Evolutionary conservation across 2,329 filamentous ascomycete genomes (phyloP).

Genomic region (Calonectria pseudoreteaudii): DNA sequence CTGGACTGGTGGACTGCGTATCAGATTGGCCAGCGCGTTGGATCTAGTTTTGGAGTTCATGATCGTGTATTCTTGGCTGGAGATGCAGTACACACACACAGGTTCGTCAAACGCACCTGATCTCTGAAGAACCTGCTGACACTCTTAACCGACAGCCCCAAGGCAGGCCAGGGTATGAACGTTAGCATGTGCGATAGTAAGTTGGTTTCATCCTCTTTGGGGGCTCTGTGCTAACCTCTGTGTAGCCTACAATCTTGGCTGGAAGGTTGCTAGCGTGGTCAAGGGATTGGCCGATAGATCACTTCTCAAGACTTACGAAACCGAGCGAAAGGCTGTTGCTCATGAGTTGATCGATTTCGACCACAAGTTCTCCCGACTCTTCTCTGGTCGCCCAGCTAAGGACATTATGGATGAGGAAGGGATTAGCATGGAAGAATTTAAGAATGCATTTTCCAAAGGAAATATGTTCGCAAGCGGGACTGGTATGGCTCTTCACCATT

Average conservation of each 20-base stretch:
- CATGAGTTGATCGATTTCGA: conserved; percentile 75
- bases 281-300: conserved; percentile 56
- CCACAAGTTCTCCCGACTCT: conserved; percentile 66
- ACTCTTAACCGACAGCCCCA: conserved; percentile 57
- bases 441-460: conserved; percentile 70
- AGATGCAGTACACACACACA: conserved; percentile 70
- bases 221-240: background rate
- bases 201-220: background rate
- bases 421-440: conserved; percentile 72
- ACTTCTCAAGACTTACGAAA: conserved; percentile 63
- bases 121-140: background rate
- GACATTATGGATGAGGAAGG: conserved; percentile 72
- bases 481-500: background rate
- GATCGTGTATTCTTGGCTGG: conserved; percentile 74
- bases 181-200: conserved; percentile 73
- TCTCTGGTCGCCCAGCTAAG: conserved; percentile 62
- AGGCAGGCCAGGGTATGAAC: conserved; percentile 80
- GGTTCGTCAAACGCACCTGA: background rate
- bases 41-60: conserved; percentile 31
- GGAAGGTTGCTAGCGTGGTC: conserved; percentile 64
- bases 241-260: conserved; percentile 61
- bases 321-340: conserved; percentile 69
- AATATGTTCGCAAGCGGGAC: conserved; percentile 49
- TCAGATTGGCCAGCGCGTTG: conserved; percentile 71
- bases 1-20: conserved; percentile 50